phyloP scores from a whole-genome alignment of 108 stramenopile genomes.

The Cyclostephanos invisitatus region DNA sequence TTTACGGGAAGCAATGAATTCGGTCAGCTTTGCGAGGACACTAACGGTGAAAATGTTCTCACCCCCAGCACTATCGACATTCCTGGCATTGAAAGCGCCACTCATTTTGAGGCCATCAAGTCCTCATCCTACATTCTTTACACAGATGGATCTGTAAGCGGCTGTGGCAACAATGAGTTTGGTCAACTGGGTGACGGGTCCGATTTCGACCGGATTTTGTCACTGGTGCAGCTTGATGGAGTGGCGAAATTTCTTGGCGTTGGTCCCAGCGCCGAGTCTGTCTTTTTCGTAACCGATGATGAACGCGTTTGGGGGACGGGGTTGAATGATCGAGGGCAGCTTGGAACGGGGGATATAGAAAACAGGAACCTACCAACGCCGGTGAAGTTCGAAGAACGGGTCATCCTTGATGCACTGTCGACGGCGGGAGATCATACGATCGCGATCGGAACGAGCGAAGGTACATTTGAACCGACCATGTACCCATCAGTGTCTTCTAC shows the following conservation, averaged over 20 bases:
- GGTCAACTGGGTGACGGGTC: slow-evolving; percentile 47
- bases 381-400: slow-evolving; percentile 19
- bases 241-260: slow-evolving; percentile 26
- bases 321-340: slow-evolving; percentile 41
- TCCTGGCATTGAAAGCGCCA: slow-evolving; percentile 5
- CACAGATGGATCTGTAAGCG: slow-evolving; percentile 48
- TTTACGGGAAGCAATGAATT: slow-evolving; percentile 44
- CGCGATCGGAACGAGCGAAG: slow-evolving; percentile 16
- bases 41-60: slow-evolving; percentile 27
- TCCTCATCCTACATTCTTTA: slow-evolving; percentile 40
- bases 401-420: slow-evolving; percentile 21
- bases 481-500: slow-evolving; percentile 1
- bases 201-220: slow-evolving; percentile 24
- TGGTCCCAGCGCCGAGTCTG: slow-evolving; percentile 37
- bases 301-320: slow-evolving; percentile 37
- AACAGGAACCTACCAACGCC: slow-evolving; percentile 40
- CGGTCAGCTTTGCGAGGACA: slow-evolving; percentile 42
- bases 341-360: slow-evolving; percentile 35
- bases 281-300: slow-evolving; percentile 40
- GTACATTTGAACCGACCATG: slow-evolving; percentile 18
- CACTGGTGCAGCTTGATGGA: slow-evolving; percentile 12
- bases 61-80: slow-evolving; percentile 27
- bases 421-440: slow-evolving; percentile 45
- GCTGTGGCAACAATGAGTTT: slow-evolving; percentile 57
- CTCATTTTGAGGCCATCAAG: slow-evolving; percentile 33